A percentile compares a stretch with the other conserved stretches of the same genome.
phyloP scores from a whole-genome alignment of 768 basidiomycete genomes.

The Russula brevipes region DNA sequence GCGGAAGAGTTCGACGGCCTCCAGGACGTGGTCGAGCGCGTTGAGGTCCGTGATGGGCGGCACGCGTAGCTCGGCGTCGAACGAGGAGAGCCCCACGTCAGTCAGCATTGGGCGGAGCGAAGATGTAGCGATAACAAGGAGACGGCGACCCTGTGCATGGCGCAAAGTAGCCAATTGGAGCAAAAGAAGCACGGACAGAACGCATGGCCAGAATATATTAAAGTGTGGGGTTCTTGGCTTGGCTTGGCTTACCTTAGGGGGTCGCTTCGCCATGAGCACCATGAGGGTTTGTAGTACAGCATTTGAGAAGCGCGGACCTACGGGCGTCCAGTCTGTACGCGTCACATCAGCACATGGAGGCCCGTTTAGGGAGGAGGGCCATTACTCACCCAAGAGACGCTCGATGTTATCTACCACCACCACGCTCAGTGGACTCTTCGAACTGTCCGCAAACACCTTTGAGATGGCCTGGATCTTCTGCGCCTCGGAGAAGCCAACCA shows the following conservation, averaged over 20 bases:
- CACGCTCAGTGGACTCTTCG: conserved; percentile 95
- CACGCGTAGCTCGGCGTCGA: conserved; percentile 82
- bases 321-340: conserved; percentile 83
- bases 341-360: neutral
- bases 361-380: neutral
- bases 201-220: neutral
- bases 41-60: conserved; percentile 71
- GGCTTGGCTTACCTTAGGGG: conserved; percentile 68
- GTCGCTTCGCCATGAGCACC: conserved; percentile 81
- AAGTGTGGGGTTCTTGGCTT: neutral
- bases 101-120: conserved; percentile 80
- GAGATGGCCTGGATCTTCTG: conserved; percentile 89
- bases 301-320: conserved; percentile 97
- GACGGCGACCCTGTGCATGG: conserved; percentile 61
- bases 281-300: conserved; percentile 84
- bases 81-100: conserved; percentile 82
- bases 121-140: conserved; percentile 88
- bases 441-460: conserved; percentile 91
- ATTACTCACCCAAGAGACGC: conserved; percentile 71
- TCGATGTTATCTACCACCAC: conserved; percentile 95
- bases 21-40: conserved; percentile 70
- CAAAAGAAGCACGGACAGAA: neutral
- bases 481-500: conserved; percentile 92
- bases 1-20: conserved; percentile 73
- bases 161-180: neutral